Evolutionary conservation across 2,329 filamentous ascomycete genomes (phyloP), one percentile per base, ranked within the genome.

Genomic region (Talaromyces sp.): DNA sequence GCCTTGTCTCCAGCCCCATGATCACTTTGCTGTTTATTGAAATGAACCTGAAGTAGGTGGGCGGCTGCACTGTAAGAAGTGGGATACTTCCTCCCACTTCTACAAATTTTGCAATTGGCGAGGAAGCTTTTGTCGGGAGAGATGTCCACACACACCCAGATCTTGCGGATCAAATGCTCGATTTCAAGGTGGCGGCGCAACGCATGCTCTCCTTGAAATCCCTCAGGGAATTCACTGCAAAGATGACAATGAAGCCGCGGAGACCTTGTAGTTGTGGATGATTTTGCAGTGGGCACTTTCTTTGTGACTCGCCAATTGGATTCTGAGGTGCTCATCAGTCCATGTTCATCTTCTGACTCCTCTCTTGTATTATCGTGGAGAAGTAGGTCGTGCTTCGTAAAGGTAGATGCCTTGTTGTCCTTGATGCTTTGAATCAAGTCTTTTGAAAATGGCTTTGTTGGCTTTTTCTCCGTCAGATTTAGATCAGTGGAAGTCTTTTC

Each of bases 1-100:
- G 37, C 11, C 17, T 43, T 4, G 17, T 11, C 39, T 22, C 22
- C 22, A 22, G 22, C 22, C 22, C 22, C 22, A 22, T 22, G 22
- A 22, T 22, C 22, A 22, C 22, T 80, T 73, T 86, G 85, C 69
- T 85, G 89, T 73, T 90, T n/a, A 10, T n/a, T 91, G 82, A 97
- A 98, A 75, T 98, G 94, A 0, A 90, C 90, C 58, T 93, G 88
- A 52, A 93, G 86, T 11, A 98, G 84, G 75, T 98, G 94, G 0
- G 93, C 94, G 0, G 93, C 93, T 0, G 93, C 94, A 72, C 97
- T 98, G 79, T 98, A 31, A 97, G 79, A 97, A 95, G 91, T 91
- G 3, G 90, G 90, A 71, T 98, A 98, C 66, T 86, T 85, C 81
- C 97, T 97, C 62, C 85, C 80, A 50, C 84, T 84, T 58, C 84